Conservation (phyloP, 1,139 yeast species). For the Geotrichum restrictum region DNA sequence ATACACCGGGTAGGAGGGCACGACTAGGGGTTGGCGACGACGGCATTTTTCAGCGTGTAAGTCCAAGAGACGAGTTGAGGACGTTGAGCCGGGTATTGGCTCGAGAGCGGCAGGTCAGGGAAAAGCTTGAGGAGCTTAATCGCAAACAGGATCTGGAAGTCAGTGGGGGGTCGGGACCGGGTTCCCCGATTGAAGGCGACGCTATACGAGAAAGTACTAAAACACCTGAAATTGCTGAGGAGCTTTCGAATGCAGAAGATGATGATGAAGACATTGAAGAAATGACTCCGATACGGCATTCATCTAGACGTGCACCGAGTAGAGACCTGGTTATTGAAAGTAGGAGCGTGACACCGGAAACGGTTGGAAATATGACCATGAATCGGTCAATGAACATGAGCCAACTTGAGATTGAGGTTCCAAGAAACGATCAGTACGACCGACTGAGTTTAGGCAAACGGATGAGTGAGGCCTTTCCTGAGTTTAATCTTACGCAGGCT, state of each 20-base stretch:
- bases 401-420: constrained; percentile 10
- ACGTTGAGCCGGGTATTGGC: constrained; percentile 15
- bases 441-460: constrained; percentile 15
- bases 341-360: constrained; percentile 1
- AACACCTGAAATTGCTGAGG: neutral
- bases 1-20: constrained; percentile 9
- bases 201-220: neutral
- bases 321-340: constrained; percentile 1
- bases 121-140: constrained; percentile 8
- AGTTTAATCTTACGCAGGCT: constrained; percentile 17
- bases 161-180: too few species aligned
- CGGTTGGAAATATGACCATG: neutral
- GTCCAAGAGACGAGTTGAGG: constrained; percentile 16
- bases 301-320: neutral
- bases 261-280: neutral
- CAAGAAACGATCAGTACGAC: constrained; percentile 3
- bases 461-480: constrained; percentile 21
- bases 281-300: neutral
- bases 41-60: constrained; percentile 10
- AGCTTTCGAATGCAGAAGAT: neutral
- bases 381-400: constrained; percentile 6
- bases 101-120: constrained; percentile 9
- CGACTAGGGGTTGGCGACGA: constrained; percentile 3
- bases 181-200: neutral
- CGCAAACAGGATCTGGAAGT: neutral